Conservation (phyloP, 1,139 yeast genomes). For the Starmera stellimalicola region DNA sequence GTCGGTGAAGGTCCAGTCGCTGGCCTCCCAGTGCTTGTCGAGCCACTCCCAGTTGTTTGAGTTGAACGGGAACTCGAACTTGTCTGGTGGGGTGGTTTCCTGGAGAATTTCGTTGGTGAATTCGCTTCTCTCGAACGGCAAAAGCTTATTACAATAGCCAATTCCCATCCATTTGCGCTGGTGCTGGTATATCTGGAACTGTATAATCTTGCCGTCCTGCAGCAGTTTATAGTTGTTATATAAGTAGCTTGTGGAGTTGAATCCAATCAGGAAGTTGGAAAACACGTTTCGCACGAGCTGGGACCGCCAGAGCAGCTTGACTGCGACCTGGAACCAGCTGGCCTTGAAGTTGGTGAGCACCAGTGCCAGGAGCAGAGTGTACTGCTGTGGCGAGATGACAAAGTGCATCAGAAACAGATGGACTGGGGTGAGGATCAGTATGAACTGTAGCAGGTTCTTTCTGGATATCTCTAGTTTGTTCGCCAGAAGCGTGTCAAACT, state of each 20-base stretch:
- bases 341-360: slow-evolving; percentile 41
- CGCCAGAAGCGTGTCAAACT: slow-evolving; percentile 31
- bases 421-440: slow-evolving; percentile 37
- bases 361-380: slow-evolving; percentile 31
- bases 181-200: slow-evolving; percentile 44
- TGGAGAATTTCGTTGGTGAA: slow-evolving; percentile 38
- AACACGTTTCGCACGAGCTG: slow-evolving; percentile 34
- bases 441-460: slow-evolving; percentile 20
- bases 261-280: slow-evolving; percentile 39
- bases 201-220: slow-evolving; percentile 35
- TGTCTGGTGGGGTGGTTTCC: slow-evolving; percentile 26
- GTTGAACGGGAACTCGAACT: slow-evolving; percentile 40
- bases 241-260: slow-evolving; percentile 11
- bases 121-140: slow-evolving; percentile 43
- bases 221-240: slow-evolving; percentile 25
- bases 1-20: slow-evolving; percentile 49
- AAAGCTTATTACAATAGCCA: slow-evolving; percentile 45
- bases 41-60: slow-evolving; percentile 49
- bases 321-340: slow-evolving; percentile 40
- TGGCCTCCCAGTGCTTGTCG: slow-evolving; percentile 38
- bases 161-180: slow-evolving; percentile 55
- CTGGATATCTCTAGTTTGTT: slow-evolving; percentile 14
- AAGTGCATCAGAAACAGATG: slow-evolving; percentile 31
- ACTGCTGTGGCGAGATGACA: slow-evolving; percentile 29
- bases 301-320: slow-evolving; percentile 48